Conservation (phyloP, 2,329 filamentous ascomycete genomes). For the Periconia sp. region DNA sequence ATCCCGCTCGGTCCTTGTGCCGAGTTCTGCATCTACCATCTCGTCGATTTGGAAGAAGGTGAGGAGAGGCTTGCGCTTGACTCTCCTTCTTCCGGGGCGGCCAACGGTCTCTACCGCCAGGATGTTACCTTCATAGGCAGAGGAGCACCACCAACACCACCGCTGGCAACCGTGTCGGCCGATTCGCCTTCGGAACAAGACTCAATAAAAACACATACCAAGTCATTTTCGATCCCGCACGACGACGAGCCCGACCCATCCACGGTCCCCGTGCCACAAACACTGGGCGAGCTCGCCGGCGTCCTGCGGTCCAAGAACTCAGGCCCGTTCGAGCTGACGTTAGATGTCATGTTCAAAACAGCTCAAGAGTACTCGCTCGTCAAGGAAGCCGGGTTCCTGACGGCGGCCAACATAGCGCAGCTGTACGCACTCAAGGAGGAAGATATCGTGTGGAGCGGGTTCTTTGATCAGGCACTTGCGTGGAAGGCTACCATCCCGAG, state of each 20-base stretch:
- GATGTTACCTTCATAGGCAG: slow-evolving; percentile 8
- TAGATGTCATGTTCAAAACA: slow-evolving; percentile 53
- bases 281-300: slow-evolving; percentile 17
- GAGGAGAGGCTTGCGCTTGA: slow-evolving; percentile 15
- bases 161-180: not conserved
- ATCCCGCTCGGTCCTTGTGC: slow-evolving; percentile 45
- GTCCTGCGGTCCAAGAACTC: slow-evolving; percentile 48
- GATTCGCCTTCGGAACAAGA: not conserved
- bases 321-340: slow-evolving; percentile 55
- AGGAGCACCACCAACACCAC: not conserved
- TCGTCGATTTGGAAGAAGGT: slow-evolving; percentile 46
- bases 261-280: slow-evolving; percentile 1
- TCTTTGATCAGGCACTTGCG: slow-evolving; percentile 26
- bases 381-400: slow-evolving; percentile 19
- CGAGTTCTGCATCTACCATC: slow-evolving; percentile 46
- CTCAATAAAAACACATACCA: not conserved
- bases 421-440: slow-evolving; percentile 15
- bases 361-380: slow-evolving; percentile 8
- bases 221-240: not conserved
- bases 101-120: slow-evolving; percentile 14
- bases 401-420: slow-evolving; percentile 10
- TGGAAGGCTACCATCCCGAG: slow-evolving; percentile 27
- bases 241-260: not conserved
- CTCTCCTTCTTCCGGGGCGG: not conserved
- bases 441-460: slow-evolving; percentile 21